These are phyloP conservation scores for Chrysoporthe austroafricana DNA, from an alignment of 2,329 filamentous ascomycete genomes.

Conservation along the genomic window DNA sequence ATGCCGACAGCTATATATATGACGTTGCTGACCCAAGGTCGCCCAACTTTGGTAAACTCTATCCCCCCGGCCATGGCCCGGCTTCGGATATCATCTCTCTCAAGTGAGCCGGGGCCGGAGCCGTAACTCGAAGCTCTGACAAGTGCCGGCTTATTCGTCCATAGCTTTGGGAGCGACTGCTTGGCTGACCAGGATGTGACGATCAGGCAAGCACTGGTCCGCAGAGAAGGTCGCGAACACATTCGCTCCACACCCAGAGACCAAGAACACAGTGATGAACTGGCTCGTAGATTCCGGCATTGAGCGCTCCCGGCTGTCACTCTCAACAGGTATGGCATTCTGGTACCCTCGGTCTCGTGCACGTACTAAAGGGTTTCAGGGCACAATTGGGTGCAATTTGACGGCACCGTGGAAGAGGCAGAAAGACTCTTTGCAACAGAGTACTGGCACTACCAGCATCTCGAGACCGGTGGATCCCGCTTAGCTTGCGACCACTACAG, in stretches of 20 bases:
- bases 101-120: no score
- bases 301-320: constrained; percentile 4
- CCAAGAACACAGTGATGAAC: constrained; percentile 16
- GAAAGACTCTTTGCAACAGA: constrained; percentile 16
- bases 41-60: constrained; percentile 22
- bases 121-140: background rate
- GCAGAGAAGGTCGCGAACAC: constrained; percentile 17
- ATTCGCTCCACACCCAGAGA: constrained; percentile 15
- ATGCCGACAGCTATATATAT: constrained; percentile 22
- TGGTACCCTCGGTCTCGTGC: background rate
- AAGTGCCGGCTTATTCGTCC: background rate
- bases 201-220: constrained; percentile 19
- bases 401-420: constrained; percentile 16
- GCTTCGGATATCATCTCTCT: background rate
- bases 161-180: background rate
- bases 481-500: constrained; percentile 19
- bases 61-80: background rate
- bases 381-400: constrained; percentile 19
- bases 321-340: constrained; percentile 4
- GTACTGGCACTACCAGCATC: constrained; percentile 21
- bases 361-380: background rate
- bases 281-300: constrained; percentile 17
- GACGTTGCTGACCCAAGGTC: constrained; percentile 24
- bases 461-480: constrained; percentile 12
- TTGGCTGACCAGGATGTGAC: background rate